Evolutionary conservation across 805 yeast genomes (phyloP), one percentile per base, ranked within the genome.

Genomic region (Saturnispora saitoi): DNA sequence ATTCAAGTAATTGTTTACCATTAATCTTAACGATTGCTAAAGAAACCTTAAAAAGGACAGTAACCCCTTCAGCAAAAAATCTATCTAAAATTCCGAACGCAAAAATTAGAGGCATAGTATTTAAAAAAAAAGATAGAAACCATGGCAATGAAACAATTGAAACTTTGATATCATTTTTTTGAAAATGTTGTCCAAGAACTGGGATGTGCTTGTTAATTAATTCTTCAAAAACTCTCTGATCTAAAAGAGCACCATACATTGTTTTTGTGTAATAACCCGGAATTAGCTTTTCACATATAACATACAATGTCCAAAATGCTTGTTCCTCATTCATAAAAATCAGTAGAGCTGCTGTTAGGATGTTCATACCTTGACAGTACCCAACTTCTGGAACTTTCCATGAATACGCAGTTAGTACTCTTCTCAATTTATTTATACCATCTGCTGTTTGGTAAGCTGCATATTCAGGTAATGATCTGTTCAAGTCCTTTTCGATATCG

Each of bases 291-390:
- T 89, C 95, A 68, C 97, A 89, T 3, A 93, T 66, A 15, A 78
- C 77, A 48, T 81, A 78, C 49, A 93, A 72, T 50, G 91, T 79
- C 98, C 98, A 93, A 61, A 88, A 93, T 0, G 96, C 98, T 65
- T 93, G 98, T 55, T 91, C 99, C 64, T 93, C 99, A 8, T 95
- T 84, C 84, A 87, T 89, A 63, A 80, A 85, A 36, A 84, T 84
- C 51, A 86, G 67, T 47, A 86, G 64, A 0, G 87, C 90, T 1
- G 95, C 95, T 2, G 78, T 80, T 8, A 86, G 89, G 45, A 93
- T 93, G 62, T 93, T 93, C 99, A 95, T 93, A 1, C 98, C 99
- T 65, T 93, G 99, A 63, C 99, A 93, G 64, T 93, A 93, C 0
- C 99, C 99, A 24, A 93, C 87, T 38, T 91, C 96, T 0, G 96